phyloP scores from a whole-genome alignment of 75 land plant genomes.

The Sequoiadendron giganteum region DNA sequence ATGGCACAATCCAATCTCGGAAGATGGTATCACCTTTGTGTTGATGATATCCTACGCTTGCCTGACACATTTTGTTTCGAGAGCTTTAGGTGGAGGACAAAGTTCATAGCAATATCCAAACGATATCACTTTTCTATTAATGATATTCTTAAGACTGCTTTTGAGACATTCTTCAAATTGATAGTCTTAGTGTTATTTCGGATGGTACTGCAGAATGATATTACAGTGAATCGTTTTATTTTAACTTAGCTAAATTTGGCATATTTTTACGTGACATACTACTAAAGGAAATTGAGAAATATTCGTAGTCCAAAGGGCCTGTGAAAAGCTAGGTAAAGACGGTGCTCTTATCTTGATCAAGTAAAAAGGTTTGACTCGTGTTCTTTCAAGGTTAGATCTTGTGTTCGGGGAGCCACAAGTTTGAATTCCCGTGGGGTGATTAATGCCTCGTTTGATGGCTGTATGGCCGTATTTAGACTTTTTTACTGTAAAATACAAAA shows the following conservation, averaged over 20 bases:
- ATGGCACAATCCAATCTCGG: neutral
- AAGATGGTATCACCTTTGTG: neutral
- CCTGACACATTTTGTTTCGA: neutral
- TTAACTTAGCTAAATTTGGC: neutral
- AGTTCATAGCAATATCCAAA: neutral
- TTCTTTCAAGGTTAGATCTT: neutral
- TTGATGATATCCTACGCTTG: neutral
- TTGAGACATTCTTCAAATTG: neutral
- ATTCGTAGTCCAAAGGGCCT: neutral
- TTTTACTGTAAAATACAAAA: no score
- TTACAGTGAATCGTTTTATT: neutral
- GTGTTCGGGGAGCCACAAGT: neutral
- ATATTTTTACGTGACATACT: no score
- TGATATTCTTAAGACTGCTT: neutral
- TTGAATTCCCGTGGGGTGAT: no score
- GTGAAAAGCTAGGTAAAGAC: no score
- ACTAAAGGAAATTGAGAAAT: no score
- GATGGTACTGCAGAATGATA: neutral
- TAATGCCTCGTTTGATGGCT: no score
- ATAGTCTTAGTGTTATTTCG: neutral
- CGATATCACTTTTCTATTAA: no score
- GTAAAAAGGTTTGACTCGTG: neutral
- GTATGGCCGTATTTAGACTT: no score
- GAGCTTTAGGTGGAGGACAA: neutral
- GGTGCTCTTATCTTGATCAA: neutral